phyloP scores from a whole-genome alignment of 768 basidiomycete genomes.

The Hericium rajendrae region DNA sequence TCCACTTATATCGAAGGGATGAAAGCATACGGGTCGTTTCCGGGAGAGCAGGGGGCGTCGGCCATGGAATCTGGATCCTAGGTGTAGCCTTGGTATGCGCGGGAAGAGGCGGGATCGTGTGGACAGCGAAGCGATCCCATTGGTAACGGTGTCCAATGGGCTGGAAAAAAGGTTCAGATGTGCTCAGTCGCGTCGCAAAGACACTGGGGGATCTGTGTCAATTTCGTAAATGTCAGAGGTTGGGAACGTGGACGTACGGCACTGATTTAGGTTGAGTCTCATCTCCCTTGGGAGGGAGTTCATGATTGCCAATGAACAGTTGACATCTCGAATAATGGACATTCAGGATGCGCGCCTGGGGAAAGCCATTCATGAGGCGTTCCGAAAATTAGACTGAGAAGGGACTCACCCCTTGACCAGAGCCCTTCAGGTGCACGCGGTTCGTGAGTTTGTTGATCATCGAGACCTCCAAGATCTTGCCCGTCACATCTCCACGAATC shows the following conservation, averaged over 20 bases:
- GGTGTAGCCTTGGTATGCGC: constrained; percentile 18
- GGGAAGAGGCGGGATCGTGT: constrained; percentile 51
- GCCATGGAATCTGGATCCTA: constrained; percentile 59
- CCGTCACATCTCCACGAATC: constrained; percentile 52
- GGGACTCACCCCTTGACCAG: constrained; percentile 28
- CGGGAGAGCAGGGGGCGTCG: constrained; percentile 21
- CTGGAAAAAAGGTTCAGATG: constrained; percentile 52
- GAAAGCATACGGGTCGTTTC: too few relatives aligned
- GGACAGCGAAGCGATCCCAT: constrained; percentile 66
- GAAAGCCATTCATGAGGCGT: too few relatives aligned
- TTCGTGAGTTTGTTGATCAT: constrained; percentile 69
- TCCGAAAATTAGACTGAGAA: neutral
- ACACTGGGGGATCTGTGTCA: constrained; percentile 36
- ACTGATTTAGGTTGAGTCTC: constrained; percentile 15
- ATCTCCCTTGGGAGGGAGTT: constrained; percentile 37
- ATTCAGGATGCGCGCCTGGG: neutral
- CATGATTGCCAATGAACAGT: constrained; percentile 60
- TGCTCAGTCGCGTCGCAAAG: constrained; percentile 65
- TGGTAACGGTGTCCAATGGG: constrained; percentile 43
- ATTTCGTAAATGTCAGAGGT: neutral
- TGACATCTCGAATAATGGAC: constrained; percentile 73
- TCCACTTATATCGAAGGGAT: too few relatives aligned
- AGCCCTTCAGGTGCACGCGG: constrained; percentile 45
- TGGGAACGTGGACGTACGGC: constrained; percentile 17
- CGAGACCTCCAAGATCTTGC: constrained; percentile 56